Conservation (phyloP, 2,329 filamentous ascomycete genomes). For the Claviceps sorghi region DNA sequence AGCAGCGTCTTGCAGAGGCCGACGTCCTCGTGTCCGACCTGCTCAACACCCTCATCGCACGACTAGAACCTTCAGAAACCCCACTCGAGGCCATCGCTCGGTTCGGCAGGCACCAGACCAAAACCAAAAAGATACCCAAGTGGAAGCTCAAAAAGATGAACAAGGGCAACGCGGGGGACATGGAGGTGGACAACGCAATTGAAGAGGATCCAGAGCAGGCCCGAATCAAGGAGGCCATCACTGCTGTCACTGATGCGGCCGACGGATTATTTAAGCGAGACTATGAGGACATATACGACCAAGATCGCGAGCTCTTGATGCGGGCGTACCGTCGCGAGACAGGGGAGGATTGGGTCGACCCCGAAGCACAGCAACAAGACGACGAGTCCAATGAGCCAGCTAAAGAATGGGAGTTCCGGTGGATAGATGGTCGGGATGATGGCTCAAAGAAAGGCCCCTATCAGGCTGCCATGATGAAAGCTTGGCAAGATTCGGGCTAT, state of each 20-base stretch:
- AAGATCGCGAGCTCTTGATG: constrained; percentile 68
- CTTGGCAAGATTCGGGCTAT: constrained; percentile 84
- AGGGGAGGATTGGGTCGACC: constrained; percentile 65
- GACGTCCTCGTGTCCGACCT: constrained; percentile 58
- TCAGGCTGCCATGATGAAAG: constrained; percentile 70
- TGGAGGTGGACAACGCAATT: constrained; percentile 51
- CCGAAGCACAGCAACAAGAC: constrained; percentile 15
- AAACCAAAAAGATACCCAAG: constrained; percentile 44
- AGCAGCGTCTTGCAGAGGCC: constrained; percentile 61
- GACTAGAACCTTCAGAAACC: constrained; percentile 69
- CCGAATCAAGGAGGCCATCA: constrained; percentile 57
- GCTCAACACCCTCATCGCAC: constrained; percentile 55
- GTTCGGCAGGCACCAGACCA: constrained; percentile 53
- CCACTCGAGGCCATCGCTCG: constrained; percentile 75
- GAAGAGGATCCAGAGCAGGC: constrained; percentile 52
- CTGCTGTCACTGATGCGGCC: constrained; percentile 75
- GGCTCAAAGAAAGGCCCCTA: constrained; percentile 74
- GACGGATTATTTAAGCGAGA: constrained; percentile 74
- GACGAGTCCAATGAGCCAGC: constrained; percentile 8
- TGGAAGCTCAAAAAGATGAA: constrained; percentile 58
- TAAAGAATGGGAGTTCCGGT: constrained; percentile 70
- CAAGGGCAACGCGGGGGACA: constrained; percentile 36
- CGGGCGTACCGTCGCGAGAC: constrained; percentile 74
- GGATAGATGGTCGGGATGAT: constrained; percentile 75
- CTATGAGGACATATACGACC: constrained; percentile 81